These are phyloP conservation scores for Podaxis sp. DNA, from an alignment of 768 basidiomycete genomes.

Conservation along the genomic window DNA sequence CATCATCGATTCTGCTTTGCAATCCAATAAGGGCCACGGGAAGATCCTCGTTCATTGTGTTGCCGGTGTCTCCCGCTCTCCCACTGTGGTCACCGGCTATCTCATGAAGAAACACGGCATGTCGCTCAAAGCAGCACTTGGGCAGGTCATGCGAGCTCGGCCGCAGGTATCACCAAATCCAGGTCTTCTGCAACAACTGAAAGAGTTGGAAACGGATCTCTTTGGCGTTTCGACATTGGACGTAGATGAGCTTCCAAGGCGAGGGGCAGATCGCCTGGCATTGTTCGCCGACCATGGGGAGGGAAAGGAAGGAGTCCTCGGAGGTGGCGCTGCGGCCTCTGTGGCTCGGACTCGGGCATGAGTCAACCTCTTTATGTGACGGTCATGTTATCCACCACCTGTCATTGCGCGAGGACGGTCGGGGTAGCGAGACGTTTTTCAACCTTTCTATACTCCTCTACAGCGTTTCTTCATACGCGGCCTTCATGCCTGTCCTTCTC, in stretches of 20 bases:
- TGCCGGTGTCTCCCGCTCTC: conserved; percentile 47
- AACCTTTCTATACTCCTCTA: too few relatives aligned
- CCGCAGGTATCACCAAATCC: conserved; percentile 41
- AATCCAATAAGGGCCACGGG: conserved; percentile 25
- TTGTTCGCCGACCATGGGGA: conserved; percentile 25
- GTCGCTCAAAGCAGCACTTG: conserved; percentile 38
- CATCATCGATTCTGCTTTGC: conserved; percentile 30
- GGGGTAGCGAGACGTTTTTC: too few relatives aligned
- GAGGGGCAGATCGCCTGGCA: conserved; percentile 32
- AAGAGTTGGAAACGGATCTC: conserved; percentile 32
- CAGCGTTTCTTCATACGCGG: too few relatives aligned
- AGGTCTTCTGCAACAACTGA: conserved; percentile 43
- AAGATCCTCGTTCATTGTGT: conserved; percentile 44
- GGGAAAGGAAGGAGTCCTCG: neutral
- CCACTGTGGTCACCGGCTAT: conserved; percentile 40
- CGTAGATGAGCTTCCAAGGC: conserved; percentile 34
- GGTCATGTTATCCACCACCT: too few relatives aligned
- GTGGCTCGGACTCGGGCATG: neutral
- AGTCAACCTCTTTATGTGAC: too few relatives aligned
- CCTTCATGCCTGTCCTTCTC: too few relatives aligned
- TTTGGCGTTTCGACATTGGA: conserved; percentile 28
- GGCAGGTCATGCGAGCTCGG: conserved; percentile 32
- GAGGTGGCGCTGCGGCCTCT: neutral
- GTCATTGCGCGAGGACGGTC: too few relatives aligned
- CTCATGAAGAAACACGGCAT: conserved; percentile 36